Conservation (phyloP, 345 rosid species). For the Aurinia saxatilis region DNA sequence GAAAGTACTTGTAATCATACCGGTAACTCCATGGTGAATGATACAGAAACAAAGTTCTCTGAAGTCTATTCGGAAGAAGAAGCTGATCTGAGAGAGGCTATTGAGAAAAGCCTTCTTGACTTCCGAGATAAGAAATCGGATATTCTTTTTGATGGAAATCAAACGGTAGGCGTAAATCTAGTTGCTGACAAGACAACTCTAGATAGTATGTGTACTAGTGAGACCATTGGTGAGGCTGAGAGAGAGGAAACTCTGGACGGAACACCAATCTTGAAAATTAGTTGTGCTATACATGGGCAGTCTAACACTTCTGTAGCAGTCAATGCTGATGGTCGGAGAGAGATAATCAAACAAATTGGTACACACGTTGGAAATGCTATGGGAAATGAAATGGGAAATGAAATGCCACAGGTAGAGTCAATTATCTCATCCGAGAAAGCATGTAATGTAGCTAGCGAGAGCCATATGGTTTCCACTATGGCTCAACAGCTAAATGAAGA, state of each 20-base stretch:
- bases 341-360: slow-evolving; percentile 22
- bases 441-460: slow-evolving; percentile 28
- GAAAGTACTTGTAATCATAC: slow-evolving; percentile 38
- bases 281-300: slow-evolving; percentile 20
- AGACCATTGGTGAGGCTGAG: slow-evolving; percentile 21
- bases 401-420: slow-evolving; percentile 23
- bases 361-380: too few relatives aligned
- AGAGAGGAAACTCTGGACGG: slow-evolving; percentile 17
- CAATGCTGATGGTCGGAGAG: slow-evolving; percentile 12
- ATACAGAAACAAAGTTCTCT: slow-evolving; percentile 35
- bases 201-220: slow-evolving; percentile 14
- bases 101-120: slow-evolving; percentile 76
- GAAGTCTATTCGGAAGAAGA: slow-evolving; percentile 71
- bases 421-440: slow-evolving; percentile 16
- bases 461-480: slow-evolving; percentile 24
- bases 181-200: slow-evolving; percentile 10
- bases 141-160: slow-evolving; percentile 25
- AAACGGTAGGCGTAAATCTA: slow-evolving; percentile 10
- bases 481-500: slow-evolving; percentile 26
- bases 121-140: slow-evolving; percentile 22
- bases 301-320: slow-evolving; percentile 21
- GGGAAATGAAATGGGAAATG: slow-evolving; percentile 9
- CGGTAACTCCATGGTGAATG: slow-evolving; percentile 20
- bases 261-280: slow-evolving; percentile 22
- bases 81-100: slow-evolving; percentile 79